Evolutionary conservation across 106 monocot species (phyloP).

Genomic region (Phalaenopsis equestris): DNA sequence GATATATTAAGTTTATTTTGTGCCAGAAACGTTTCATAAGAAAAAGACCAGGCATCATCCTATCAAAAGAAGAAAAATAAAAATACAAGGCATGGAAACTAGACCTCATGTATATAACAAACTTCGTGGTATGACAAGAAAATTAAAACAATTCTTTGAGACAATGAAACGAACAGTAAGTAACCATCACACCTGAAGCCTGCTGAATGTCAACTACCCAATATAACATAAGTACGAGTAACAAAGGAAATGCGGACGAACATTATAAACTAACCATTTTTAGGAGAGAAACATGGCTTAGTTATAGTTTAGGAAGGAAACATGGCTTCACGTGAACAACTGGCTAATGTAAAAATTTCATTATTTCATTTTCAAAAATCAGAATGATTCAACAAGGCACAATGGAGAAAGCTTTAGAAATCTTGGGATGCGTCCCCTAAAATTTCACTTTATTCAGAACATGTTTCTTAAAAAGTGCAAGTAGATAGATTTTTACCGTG

Average conservation of each 20-base stretch:
- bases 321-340: background rate
- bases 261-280: background rate
- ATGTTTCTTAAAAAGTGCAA: slow-evolving; percentile 1
- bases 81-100: background rate
- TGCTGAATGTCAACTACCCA: background rate
- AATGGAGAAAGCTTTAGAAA: background rate
- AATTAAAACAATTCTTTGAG: background rate
- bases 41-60: background rate
- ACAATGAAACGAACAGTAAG: background rate
- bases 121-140: background rate
- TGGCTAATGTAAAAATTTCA: background rate
- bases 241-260: background rate
- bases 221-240: background rate
- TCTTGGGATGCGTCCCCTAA: background rate
- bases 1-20: background rate
- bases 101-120: background rate
- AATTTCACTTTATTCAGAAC: background rate
- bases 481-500: slow-evolving; percentile 42
- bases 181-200: background rate
- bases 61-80: background rate
- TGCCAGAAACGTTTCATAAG: background rate
- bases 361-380: background rate
- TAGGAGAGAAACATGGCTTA: background rate
- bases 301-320: background rate
- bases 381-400: background rate